A percentile compares a stretch with the other conserved stretches of the same genome.
Evolutionary conservation across 73 alveolate genomes (phyloP).

Genomic region (Tetrahymena elliotti): DNA sequence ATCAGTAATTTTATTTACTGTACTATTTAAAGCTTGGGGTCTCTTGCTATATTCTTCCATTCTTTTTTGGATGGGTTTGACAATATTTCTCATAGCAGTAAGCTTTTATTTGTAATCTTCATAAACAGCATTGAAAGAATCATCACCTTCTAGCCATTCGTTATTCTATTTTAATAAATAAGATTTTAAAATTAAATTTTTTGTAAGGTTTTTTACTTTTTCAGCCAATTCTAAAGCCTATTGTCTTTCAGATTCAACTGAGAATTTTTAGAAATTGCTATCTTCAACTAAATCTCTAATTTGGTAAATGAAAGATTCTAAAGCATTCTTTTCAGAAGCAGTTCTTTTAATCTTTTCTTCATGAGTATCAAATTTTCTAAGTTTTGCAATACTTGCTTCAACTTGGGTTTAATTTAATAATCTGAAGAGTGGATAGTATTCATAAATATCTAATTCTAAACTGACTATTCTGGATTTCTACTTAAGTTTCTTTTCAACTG

Average conservation of each 20-base stretch:
- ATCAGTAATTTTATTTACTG: conserved; percentile 12
- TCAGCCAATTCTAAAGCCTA: conserved; percentile 1
- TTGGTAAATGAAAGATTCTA: conserved; percentile 37
- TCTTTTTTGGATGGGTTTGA: conserved; percentile 18
- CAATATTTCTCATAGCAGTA: background rate
- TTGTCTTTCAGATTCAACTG: conserved; percentile 40
- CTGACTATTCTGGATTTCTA: conserved; percentile 12
- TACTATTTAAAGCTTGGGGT: conserved; percentile 31
- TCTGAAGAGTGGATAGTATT: background rate
- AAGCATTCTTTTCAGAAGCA: conserved; percentile 42
- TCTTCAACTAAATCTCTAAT: conserved; percentile 43
- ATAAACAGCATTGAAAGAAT: conserved; percentile 17
- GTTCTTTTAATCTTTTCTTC: conserved; percentile 31
- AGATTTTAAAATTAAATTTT: no score
- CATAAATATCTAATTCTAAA: conserved; percentile 7
- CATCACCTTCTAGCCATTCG: conserved; percentile 34
- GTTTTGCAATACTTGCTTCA: conserved; percentile 7
- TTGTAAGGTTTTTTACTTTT: background rate
- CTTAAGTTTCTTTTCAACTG: conserved; percentile 10
- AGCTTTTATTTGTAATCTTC: background rate
- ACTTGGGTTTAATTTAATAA: conserved; percentile 8
- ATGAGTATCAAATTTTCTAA: conserved; percentile 8
- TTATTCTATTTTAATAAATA: background rate
- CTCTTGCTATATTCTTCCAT: conserved; percentile 28
- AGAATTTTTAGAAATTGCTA: conserved; percentile 10